Base-by-base conservation (phyloP, 169 alveolate species). In the Plasmodium cynomolgi region DNA sequence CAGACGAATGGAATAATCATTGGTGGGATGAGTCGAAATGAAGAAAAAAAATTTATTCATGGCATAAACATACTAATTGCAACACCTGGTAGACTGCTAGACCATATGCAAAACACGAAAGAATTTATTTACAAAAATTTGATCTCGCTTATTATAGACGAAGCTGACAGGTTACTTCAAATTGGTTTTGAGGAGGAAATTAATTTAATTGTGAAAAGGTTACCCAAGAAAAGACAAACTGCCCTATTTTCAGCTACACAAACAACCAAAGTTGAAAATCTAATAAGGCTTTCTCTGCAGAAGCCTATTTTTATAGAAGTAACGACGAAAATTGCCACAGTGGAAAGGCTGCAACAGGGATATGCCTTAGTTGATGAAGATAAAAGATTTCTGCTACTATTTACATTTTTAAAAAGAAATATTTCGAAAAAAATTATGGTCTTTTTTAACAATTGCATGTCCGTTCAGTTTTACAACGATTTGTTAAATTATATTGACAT, bases 101-200 rank as follows among this genome's bases (percentile, higher is more conserved):
- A 99, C 93, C 99, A 99, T 97, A 97, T 99, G 97, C 99, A 99
- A 91, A 99, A 99, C 95, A 99, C 99, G 58, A 97, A 98, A 91
- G 97, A 99, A 33, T 99, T 99, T 95, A 96, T 97, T 39, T 99
- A 96, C 95, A 98, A 98, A 95, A 99, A 99, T 95, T 97, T 99
- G 92, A 93, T 98, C 92, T 97, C 98, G 95, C 96, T 99, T 83
- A 98, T 98, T 77, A 99, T 99, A 68, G 99, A 99, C 94, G 99
- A 99, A 97, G 99, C 99, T 0, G 99, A 99, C 96, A 97, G 99
- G 37, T 98, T 99, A 33, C 96, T 99, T 83, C 99, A 99, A 95
- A 98, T 98, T 68, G 99, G 99, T n/a, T 99, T 99, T 95, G 99
- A 99, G 96, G 99, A 99, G 95, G 99, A 99, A 96, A 97, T 99